Base-by-base conservation (phyloP, 805 yeast genomes). In the Grigorovia humatica region DNA sequence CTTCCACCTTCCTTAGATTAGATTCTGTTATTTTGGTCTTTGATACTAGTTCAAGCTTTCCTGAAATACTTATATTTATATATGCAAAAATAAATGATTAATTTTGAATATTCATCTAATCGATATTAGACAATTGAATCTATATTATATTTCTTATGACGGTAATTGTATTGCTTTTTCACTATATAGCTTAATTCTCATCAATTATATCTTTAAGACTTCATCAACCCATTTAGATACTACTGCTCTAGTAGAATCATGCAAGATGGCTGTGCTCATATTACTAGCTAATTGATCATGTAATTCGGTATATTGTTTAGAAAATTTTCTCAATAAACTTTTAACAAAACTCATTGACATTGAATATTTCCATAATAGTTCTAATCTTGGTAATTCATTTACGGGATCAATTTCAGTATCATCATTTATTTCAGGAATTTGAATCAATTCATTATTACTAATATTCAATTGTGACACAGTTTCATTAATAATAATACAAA, bases 361-460 rank as follows among this genome's bases (percentile, higher is more conserved):
- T 32, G 68, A 66, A 50, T 74, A 72, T 51, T 74, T 74, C 78
- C 78, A 75, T 32, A 59, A 57, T 9, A 63, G 43, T 53, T 75
- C 77, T 30, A 63, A 56, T 7, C 59, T 61, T 30, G 65, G 69
- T 11, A 70, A 52, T 4, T 62, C 71, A 43, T 48, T 52, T 19
- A 32, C 51, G 32, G 48, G 44, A 44, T 65, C 63, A 17, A 64
- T 50, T n/a, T 53, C 57, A 18, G 62, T 57, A 6, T 58, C 69
- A n/a, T 54, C 60, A 29, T 52, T 50, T 9, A 61, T 51, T 9
- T 49, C 50, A 4, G 65, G 64, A 3, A 53, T 45, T 5, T 44
- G 45, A 30, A 65, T 52, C 3, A 52, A 55, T 19, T 59, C 61
- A 12, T 54, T 51, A 8, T 51, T 42, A 7, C 30, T 41, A 9